A percentile compares a stretch with the other conserved stretches of the same genome.
These are phyloP conservation scores for Pittosporum tobira DNA, from an alignment of 129 eudicot species.

Conservation along the genomic window DNA sequence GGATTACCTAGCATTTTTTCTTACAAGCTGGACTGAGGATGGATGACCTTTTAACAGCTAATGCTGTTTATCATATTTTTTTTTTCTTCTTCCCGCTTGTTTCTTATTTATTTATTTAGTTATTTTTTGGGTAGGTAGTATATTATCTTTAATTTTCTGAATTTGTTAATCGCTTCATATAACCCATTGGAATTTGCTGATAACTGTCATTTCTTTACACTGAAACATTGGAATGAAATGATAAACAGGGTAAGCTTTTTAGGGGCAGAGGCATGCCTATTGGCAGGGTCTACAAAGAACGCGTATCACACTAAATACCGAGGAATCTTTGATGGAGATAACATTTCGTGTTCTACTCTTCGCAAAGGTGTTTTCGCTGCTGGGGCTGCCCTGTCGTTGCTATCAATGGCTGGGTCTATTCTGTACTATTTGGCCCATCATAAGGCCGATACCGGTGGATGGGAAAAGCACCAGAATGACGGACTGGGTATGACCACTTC, in stretches of 20 bases:
- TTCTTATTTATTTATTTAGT: no score
- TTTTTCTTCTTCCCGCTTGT: no score
- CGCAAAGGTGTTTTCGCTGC: constrained; percentile 98
- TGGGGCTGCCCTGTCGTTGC: constrained; percentile 70
- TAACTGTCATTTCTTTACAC: not conserved
- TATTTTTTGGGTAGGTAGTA: no score
- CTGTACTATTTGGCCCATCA: constrained; percentile 66
- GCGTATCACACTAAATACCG: constrained; percentile 96
- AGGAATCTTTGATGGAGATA: constrained; percentile 33
- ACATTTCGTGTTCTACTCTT: constrained; percentile 76
- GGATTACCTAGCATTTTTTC: no score
- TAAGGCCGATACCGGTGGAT: constrained; percentile 93
- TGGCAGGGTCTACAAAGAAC: constrained; percentile 89
- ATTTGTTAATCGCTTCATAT: not conserved
- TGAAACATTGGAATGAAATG: not conserved
- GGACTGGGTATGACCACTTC: constrained; percentile 68
- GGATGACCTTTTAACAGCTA: not conserved
- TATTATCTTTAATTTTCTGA: not conserved
- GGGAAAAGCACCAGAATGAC: constrained; percentile 80
- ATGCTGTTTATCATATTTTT: not conserved
- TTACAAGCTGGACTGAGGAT: not conserved
- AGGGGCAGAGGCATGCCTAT: constrained; percentile 85
- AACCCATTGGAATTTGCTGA: not conserved
- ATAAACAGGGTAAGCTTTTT: constrained; percentile 71
- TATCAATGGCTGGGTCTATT: constrained; percentile 75